These are phyloP conservation scores for Penicillium sumatraense DNA, from an alignment of 2,329 filamentous ascomycete species.

Conservation along the genomic window DNA sequence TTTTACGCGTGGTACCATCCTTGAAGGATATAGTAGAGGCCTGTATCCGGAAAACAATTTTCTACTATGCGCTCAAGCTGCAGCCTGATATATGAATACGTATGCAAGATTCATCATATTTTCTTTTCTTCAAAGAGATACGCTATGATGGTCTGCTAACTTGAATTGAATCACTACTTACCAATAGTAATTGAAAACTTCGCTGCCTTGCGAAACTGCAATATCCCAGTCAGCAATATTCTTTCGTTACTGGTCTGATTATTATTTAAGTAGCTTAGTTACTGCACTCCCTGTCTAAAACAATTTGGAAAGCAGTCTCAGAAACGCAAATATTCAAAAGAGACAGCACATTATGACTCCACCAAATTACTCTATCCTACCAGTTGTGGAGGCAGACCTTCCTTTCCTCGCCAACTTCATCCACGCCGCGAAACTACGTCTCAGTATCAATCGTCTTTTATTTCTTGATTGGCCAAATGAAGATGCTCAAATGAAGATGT, in stretches of 20 bases:
- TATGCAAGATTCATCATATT: not conserved
- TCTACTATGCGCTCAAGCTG: too few species aligned
- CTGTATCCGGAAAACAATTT: too few species aligned
- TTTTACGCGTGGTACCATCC: too few species aligned
- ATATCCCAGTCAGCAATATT: not conserved
- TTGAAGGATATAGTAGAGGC: too few species aligned
- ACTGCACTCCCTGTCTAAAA: not conserved
- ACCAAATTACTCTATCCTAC: not conserved
- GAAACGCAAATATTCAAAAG: not conserved
- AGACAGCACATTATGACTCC: not conserved
- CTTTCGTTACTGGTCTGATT: not conserved
- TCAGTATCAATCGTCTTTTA: slow-evolving; percentile 14
- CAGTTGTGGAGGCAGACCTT: not conserved
- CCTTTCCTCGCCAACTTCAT: slow-evolving; percentile 5
- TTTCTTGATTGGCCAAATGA: slow-evolving; percentile 19
- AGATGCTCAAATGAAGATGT: slow-evolving; percentile 9
- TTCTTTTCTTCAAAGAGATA: too few species aligned
- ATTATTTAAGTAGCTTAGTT: not conserved
- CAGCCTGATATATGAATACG: not conserved
- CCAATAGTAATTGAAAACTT: not conserved
- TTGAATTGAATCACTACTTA: too few species aligned
- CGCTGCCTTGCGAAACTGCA: not conserved
- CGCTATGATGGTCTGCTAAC: too few species aligned
- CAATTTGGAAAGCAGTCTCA: not conserved
- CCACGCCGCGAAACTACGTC: slow-evolving; percentile 5